Evolutionary conservation across 2,329 filamentous ascomycete species (phyloP).

Genomic region (Mycocentrospora acerina): DNA sequence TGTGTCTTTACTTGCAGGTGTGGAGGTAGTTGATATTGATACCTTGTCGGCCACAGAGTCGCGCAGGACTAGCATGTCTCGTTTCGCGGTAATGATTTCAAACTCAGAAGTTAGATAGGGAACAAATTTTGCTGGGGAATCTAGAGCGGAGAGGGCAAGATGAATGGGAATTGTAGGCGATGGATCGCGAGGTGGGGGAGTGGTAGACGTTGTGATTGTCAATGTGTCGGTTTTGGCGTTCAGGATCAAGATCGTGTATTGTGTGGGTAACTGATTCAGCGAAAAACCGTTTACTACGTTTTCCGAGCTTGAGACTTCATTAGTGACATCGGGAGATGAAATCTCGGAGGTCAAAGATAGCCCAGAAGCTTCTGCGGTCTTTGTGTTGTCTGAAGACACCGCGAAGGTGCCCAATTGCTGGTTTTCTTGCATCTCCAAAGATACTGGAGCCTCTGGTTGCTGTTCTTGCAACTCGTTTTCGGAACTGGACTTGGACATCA

Average conservation of each 20-base stretch:
- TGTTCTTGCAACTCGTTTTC: no score
- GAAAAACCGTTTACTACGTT: not conserved
- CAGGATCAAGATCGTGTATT: conserved; percentile 31
- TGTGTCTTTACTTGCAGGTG: not conserved
- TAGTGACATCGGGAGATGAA: not conserved
- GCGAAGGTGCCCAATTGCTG: no score
- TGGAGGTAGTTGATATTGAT: conserved; percentile 11
- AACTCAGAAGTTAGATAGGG: conserved; percentile 28
- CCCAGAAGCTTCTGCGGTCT: no score
- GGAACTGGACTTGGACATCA: no score
- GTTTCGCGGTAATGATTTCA: conserved; percentile 31
- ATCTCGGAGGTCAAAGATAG: not conserved
- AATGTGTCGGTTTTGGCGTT: conserved; percentile 27
- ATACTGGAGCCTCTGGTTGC: no score
- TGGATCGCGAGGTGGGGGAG: conserved; percentile 14
- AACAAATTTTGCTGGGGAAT: conserved; percentile 31
- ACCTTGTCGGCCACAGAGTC: conserved; percentile 9
- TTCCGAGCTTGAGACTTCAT: not conserved
- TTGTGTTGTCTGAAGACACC: no score
- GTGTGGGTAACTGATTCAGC: conserved; percentile 6
- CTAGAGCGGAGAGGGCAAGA: conserved; percentile 29
- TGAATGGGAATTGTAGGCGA: conserved; percentile 26
- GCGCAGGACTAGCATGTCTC: conserved; percentile 35
- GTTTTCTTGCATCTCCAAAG: no score
- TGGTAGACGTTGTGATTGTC: conserved; percentile 27